Conservation (phyloP, 805 yeast species). For the Clavispora fructus region DNA sequence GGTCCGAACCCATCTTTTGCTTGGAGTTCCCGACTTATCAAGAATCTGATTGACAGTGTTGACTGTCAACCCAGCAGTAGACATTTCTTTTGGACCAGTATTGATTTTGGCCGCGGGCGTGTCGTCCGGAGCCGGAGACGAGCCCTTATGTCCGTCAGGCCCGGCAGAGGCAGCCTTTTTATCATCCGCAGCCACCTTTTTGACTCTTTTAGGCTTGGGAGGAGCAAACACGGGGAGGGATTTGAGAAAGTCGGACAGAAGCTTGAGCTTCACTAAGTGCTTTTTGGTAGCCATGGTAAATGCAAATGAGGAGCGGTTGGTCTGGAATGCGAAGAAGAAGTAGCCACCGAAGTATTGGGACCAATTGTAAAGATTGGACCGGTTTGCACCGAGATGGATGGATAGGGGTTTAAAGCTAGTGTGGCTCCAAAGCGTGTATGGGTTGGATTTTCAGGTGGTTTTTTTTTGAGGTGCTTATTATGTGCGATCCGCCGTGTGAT, state of each 20-base stretch:
- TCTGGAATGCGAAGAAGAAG: background rate
- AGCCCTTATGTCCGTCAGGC: background rate
- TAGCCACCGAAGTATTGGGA: too few species aligned
- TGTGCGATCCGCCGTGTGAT: background rate
- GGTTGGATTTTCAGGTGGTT: background rate
- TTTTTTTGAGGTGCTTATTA: background rate
- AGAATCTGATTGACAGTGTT: conserved; percentile 26
- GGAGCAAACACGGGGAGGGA: conserved; percentile 32
- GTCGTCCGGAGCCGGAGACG: conserved; percentile 10
- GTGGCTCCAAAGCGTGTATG: background rate
- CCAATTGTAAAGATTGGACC: too few species aligned
- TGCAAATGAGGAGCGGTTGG: background rate
- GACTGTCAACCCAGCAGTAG: conserved; percentile 39
- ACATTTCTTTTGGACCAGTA: conserved; percentile 34
- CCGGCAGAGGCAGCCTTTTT: conserved; percentile 11
- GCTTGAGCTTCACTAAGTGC: conserved; percentile 28
- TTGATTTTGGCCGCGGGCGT: conserved; percentile 26
- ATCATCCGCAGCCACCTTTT: conserved; percentile 29
- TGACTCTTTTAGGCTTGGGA: conserved; percentile 22
- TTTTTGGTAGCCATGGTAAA: conserved; percentile 30
- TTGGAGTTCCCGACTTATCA: conserved; percentile 33
- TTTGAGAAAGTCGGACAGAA: conserved; percentile 25
- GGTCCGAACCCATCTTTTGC: conserved; percentile 30
- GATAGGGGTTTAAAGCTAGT: background rate
- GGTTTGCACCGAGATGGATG: too few species aligned